Conservation (phyloP, 2,329 filamentous ascomycete species). For the Conoideocrella luteorostrata region DNA sequence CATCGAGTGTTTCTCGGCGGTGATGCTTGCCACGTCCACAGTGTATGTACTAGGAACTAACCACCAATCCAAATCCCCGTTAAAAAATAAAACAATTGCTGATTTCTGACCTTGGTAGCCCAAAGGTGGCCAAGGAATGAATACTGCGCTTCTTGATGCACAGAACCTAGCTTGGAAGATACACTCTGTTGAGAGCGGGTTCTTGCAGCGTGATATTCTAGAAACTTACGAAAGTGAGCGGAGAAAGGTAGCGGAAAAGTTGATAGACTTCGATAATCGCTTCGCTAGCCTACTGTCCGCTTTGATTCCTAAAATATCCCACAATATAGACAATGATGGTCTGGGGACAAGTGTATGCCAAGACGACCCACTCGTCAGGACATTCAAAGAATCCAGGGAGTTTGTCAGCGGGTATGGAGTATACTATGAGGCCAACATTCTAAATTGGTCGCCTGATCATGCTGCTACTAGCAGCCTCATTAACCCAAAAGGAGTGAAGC, state of each 20-base stretch:
- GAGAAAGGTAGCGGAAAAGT: slow-evolving; percentile 74
- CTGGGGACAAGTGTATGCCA: slow-evolving; percentile 63
- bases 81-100: background rate
- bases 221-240: slow-evolving; percentile 84
- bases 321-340: too few species aligned
- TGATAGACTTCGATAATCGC: slow-evolving; percentile 80
- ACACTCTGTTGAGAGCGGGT: slow-evolving; percentile 78
- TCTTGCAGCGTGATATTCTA: slow-evolving; percentile 68
- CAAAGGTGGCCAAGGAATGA: slow-evolving; percentile 76
- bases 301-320: too few species aligned
- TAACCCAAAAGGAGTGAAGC: slow-evolving; percentile 56
- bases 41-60: slow-evolving; percentile 49
- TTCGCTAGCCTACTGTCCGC: slow-evolving; percentile 93
- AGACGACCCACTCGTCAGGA: slow-evolving; percentile 75
- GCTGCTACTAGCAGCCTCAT: slow-evolving; percentile 66
- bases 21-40: slow-evolving; percentile 75
- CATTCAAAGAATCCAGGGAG: slow-evolving; percentile 85
- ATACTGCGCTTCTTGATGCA: slow-evolving; percentile 72
- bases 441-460: slow-evolving; percentile 78
- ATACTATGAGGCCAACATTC: slow-evolving; percentile 70
- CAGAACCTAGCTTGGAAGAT: slow-evolving; percentile 96
- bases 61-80: background rate
- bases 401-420: slow-evolving; percentile 92
- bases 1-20: slow-evolving; percentile 68
- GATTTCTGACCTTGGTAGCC: slow-evolving; percentile 47